These are phyloP conservation scores for Jamesozyma piceae DNA, from an alignment of 805 yeast species.

Conservation along the genomic window DNA sequence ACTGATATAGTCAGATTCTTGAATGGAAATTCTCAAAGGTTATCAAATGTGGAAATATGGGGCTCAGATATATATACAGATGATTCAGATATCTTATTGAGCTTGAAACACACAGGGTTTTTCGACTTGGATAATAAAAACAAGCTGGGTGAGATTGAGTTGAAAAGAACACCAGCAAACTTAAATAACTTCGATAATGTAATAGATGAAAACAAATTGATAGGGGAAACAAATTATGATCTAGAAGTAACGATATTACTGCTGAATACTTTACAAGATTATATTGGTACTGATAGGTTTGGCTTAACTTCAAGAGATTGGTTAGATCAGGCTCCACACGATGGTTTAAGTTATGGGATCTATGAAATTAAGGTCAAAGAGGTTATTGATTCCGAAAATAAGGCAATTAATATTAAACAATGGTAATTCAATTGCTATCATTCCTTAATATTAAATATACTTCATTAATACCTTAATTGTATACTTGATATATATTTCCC, in stretches of 20 bases:
- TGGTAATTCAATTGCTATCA: too few species aligned
- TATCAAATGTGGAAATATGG: constrained; percentile 57
- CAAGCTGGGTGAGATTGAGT: constrained; percentile 16
- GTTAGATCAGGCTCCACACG: constrained; percentile 47
- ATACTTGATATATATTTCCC: too few species aligned
- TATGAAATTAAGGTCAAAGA: constrained; percentile 31
- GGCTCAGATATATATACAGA: constrained; percentile 91
- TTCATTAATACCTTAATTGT: too few species aligned
- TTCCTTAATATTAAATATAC: too few species aligned
- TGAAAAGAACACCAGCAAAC: constrained; percentile 35
- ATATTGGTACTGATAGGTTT: constrained; percentile 56
- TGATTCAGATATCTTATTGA: constrained; percentile 76
- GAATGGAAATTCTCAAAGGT: constrained; percentile 26
- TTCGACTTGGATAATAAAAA: constrained; percentile 32
- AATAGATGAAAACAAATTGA: constrained; percentile 19
- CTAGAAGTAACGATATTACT: constrained; percentile 34
- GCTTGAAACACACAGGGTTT: constrained; percentile 67
- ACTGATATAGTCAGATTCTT: constrained; percentile 18
- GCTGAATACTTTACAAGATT: constrained; percentile 58
- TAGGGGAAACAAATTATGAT: constrained; percentile 19
- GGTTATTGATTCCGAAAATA: background rate
- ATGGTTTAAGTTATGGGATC: constrained; percentile 68
- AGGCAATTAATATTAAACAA: background rate
- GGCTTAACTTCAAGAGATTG: constrained; percentile 72
- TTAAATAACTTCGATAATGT: constrained; percentile 26